Conservation (phyloP, 192 early-diverging fungal species). For the Coemansia sp. region DNA sequence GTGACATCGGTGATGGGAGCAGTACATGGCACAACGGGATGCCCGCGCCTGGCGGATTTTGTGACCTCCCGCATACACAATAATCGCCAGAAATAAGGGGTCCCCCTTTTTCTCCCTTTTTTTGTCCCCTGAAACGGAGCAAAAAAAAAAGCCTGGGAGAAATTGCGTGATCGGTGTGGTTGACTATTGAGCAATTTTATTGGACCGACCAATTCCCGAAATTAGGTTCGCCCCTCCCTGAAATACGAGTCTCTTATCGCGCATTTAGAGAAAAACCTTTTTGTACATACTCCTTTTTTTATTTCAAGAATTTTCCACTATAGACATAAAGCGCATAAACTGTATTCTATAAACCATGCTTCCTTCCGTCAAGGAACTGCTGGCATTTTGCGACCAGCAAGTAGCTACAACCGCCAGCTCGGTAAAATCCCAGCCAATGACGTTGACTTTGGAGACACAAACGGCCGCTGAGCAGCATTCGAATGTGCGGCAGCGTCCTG, state of each 20-base stretch:
- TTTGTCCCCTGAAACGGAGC: slow-evolving; percentile 3
- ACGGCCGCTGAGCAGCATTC: neutral
- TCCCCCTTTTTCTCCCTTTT: neutral
- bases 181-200: neutral
- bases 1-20: slow-evolving; percentile 24
- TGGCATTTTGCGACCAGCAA: slow-evolving; percentile 29
- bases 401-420: neutral
- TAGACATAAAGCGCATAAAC: too few relatives aligned
- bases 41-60: slow-evolving; percentile 19
- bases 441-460: neutral
- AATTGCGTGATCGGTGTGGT: slow-evolving; percentile 27
- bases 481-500: slow-evolving; percentile 27
- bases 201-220: slow-evolving; percentile 6
- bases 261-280: too few relatives aligned
- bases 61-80: neutral
- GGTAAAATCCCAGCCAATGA: neutral
- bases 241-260: too few relatives aligned
- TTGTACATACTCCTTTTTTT: too few relatives aligned
- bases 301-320: too few relatives aligned
- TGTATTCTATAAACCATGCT: slow-evolving; percentile 40
- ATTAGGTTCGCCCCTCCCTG: too few relatives aligned
- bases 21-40: slow-evolving; percentile 19
- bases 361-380: slow-evolving; percentile 45
- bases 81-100: neutral
- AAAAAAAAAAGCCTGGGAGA: neutral